Percentiles rank a stretch among this genome's conserved stretches.
Evolutionary conservation across 306 rosid genomes (phyloP).

Genomic region (Fragaria ananassa): DNA sequence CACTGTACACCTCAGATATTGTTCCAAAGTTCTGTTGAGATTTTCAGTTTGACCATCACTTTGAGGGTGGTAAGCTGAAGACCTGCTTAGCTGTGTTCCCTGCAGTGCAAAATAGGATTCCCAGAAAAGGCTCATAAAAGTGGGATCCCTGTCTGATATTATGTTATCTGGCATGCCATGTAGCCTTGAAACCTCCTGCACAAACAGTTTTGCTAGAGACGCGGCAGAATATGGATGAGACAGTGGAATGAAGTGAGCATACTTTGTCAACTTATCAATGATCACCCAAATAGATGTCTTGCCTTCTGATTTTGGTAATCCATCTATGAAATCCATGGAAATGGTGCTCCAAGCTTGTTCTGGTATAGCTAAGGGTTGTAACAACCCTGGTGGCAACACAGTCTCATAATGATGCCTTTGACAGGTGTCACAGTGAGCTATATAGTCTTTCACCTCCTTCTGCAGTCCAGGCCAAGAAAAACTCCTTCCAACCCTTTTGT

Average conservation of each 20-base stretch:
- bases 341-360: background rate
- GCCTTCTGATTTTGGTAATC: background rate
- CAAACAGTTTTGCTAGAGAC: no score
- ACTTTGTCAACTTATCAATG: background rate
- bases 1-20: background rate
- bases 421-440: no score
- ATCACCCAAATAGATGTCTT: background rate
- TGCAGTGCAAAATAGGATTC: no score
- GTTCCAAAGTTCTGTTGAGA: background rate
- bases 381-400: background rate
- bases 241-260: background rate
- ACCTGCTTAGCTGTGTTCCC: no score
- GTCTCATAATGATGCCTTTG: background rate
- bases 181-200: no score
- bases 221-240: no score
- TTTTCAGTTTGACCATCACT: background rate
- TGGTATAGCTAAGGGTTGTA: background rate
- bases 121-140: no score
- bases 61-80: background rate
- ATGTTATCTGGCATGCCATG: no score
- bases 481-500: no score
- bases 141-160: no score
- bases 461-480: no score
- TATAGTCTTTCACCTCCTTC: no score
- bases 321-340: background rate